A percentile compares a stretch with the other conserved stretches of the same genome.
Evolutionary conservation across 192 early-diverging fungal genomes (phyloP).

Genomic region (Coemansia sp.): DNA sequence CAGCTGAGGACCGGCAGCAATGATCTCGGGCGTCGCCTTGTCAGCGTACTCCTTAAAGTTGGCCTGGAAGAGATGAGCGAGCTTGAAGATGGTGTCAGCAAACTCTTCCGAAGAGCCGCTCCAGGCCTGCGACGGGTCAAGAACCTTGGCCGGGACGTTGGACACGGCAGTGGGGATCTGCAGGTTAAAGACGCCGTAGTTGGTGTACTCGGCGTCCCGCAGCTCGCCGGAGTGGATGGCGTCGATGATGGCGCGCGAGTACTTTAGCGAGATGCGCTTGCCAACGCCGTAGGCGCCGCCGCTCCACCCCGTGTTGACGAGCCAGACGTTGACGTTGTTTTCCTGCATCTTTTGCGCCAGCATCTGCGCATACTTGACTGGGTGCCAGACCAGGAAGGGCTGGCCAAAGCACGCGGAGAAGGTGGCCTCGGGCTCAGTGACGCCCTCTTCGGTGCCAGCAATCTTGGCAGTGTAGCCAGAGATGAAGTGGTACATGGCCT

Average conservation of each 20-base stretch:
- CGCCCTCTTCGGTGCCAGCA: slow-evolving; percentile 93
- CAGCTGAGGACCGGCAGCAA: slow-evolving; percentile 65
- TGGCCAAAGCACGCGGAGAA: slow-evolving; percentile 93
- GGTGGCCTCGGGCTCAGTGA: slow-evolving; percentile 86
- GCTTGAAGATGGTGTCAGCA: slow-evolving; percentile 60
- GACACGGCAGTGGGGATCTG: slow-evolving; percentile 76
- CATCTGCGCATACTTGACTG: slow-evolving; percentile 92
- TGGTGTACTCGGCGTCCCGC: slow-evolving; percentile 74
- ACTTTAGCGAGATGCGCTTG: slow-evolving; percentile 91
- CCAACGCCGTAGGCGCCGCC: slow-evolving; percentile 88
- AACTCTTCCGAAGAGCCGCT: slow-evolving; percentile 67
- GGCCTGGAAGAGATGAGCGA: slow-evolving; percentile 78
- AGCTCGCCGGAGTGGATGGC: slow-evolving; percentile 95
- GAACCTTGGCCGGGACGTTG: slow-evolving; percentile 75
- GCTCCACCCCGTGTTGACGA: slow-evolving; percentile 97
- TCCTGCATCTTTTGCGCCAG: slow-evolving; percentile 90
- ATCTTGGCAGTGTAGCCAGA: slow-evolving; percentile 98
- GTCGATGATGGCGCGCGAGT: slow-evolving; percentile 96
- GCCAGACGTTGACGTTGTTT: slow-evolving; percentile 85
- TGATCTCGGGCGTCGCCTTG: slow-evolving; percentile 68
- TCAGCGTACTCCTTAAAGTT: slow-evolving; percentile 87
- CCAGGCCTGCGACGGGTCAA: slow-evolving; percentile 87
- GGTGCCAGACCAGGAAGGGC: slow-evolving; percentile 97
- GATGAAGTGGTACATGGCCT: slow-evolving; percentile 97
- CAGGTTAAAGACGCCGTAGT: slow-evolving; percentile 85